Evolutionary conservation across 345 rosid genomes (phyloP).

Genomic region (Dovyalis caffra): DNA sequence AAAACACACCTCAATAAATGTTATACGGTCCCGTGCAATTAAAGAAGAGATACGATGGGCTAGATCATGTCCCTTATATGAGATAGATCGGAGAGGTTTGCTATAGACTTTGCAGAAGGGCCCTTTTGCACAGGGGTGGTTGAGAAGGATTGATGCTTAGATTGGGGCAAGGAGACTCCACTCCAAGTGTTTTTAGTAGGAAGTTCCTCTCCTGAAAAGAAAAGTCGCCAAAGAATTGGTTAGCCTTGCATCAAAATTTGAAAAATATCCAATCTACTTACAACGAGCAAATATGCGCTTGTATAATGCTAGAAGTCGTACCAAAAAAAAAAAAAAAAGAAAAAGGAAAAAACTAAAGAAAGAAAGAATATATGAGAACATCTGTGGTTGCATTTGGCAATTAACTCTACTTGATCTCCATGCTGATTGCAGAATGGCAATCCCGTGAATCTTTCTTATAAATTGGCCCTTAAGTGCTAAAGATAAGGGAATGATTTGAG

Average conservation of each 20-base stretch:
- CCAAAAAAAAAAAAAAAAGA: neutral
- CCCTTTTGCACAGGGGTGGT: constrained; percentile 95
- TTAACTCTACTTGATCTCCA: neutral
- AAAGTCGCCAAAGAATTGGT: constrained; percentile 14
- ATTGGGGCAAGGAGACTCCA: constrained; percentile 67
- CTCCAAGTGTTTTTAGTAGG: constrained; percentile 86
- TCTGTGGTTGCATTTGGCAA: neutral
- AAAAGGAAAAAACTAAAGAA: neutral
- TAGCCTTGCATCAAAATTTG: constrained; percentile 20
- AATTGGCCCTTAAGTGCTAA: neutral
- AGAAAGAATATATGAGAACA: neutral
- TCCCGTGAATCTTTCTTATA: neutral
- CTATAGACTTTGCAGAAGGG: constrained; percentile 89
- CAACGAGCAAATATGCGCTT: neutral
- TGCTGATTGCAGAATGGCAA: neutral
- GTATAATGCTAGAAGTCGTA: neutral
- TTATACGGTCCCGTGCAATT: constrained; percentile 25
- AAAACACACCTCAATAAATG: constrained; percentile 22
- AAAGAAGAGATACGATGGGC: constrained; percentile 21
- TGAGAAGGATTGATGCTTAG: constrained; percentile 55
- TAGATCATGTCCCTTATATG: constrained; percentile 24
- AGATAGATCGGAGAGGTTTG: constrained; percentile 31
- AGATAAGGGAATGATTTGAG: neutral
- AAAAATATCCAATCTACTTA: constrained; percentile 1
- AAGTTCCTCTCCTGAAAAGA: constrained; percentile 83